These are phyloP conservation scores for Gliomastix tumulicola DNA, from an alignment of 2,329 filamentous ascomycete genomes.

Conservation along the genomic window DNA sequence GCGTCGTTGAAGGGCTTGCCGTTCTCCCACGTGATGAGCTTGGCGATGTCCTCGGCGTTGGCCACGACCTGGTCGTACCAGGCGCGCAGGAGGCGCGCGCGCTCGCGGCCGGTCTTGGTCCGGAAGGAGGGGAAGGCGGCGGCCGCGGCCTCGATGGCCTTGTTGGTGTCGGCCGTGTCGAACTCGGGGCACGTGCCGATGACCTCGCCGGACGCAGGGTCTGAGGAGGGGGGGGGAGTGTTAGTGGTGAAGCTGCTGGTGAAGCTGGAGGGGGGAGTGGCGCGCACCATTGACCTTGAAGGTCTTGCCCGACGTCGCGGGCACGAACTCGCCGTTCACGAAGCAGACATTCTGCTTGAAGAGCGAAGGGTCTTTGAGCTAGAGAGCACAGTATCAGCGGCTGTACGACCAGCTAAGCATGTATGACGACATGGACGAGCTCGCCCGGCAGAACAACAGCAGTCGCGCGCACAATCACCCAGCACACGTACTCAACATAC, in stretches of 20 bases:
- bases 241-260: constrained; percentile 1
- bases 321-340: constrained; percentile 89
- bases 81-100: constrained; percentile 65
- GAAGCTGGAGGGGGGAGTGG: background rate
- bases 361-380: constrained; percentile 68
- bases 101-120: constrained; percentile 65
- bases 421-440: background rate
- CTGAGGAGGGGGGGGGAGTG: constrained; percentile 29
- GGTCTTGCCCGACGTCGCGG: constrained; percentile 79
- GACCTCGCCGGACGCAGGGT: constrained; percentile 74
- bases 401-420: background rate
- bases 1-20: constrained; percentile 77
- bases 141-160: constrained; percentile 77
- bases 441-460: no score
- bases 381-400: background rate
- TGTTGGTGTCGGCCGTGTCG: constrained; percentile 66
- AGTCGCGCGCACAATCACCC: no score
- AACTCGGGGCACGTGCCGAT: constrained; percentile 87
- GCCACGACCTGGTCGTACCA: constrained; percentile 79
- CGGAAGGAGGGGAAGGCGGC: constrained; percentile 68
- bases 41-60: constrained; percentile 74
- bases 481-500: constrained; percentile 20
- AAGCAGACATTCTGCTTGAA: constrained; percentile 79
- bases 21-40: constrained; percentile 83
- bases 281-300: constrained; percentile 71